phyloP scores from a whole-genome alignment of 495 filamentous ascomycete species.

The Clavariopsis aquatica region DNA sequence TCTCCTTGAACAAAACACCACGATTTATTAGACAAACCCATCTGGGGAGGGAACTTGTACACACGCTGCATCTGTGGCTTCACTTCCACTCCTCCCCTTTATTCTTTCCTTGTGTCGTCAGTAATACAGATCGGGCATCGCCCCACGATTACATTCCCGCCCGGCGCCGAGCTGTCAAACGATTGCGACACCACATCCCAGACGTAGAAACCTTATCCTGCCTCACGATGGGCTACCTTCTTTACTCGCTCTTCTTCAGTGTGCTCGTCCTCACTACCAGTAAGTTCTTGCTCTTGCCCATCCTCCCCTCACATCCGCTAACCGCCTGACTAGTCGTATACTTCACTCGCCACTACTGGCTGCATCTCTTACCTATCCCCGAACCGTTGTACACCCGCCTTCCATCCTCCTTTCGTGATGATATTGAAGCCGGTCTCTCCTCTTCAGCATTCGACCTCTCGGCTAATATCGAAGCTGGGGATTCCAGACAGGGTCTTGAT shows the following conservation, averaged over 20 bases:
- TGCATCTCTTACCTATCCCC: conserved; percentile 48
- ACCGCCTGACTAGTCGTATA: conserved; percentile 61
- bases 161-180: neutral
- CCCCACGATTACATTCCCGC: neutral
- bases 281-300: conserved; percentile 32
- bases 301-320: conserved; percentile 15
- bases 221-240: conserved; percentile 65
- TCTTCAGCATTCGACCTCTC: conserved; percentile 77
- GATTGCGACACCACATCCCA: conserved; percentile 3
- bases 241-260: conserved; percentile 65
- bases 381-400: conserved; percentile 66
- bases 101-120: neutral
- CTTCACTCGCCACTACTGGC: conserved; percentile 76
- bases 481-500: conserved; percentile 78
- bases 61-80: neutral
- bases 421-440: conserved; percentile 82
- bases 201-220: neutral
- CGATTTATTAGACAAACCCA: neutral
- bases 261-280: conserved; percentile 51
- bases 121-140: neutral
- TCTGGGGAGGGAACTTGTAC: neutral
- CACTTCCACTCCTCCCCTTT: neutral
- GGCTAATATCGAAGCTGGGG: conserved; percentile 74
- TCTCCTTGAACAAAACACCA: neutral
- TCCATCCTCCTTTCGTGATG: conserved; percentile 70